phyloP scores from a whole-genome alignment of 331 rosid genomes.

The Quercus lobata region DNA sequence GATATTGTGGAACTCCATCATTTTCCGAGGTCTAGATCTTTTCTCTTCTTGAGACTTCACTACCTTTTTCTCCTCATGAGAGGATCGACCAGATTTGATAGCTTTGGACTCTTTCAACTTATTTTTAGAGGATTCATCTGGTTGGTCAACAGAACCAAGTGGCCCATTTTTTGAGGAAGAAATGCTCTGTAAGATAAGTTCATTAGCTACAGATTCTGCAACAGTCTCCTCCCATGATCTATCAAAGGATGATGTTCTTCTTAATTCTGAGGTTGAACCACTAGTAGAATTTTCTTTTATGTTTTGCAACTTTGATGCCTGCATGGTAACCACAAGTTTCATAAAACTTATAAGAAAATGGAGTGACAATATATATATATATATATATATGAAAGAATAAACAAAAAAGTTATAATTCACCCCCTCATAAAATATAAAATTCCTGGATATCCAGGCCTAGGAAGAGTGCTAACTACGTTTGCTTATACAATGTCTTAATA shows the following conservation, averaged over 20 bases:
- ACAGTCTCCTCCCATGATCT: slow-evolving; percentile 96
- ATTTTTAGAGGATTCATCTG: slow-evolving; percentile 65
- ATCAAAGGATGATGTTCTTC: slow-evolving; percentile 92
- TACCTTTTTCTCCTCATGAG: slow-evolving; percentile 91
- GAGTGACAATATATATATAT: background rate
- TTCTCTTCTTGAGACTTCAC: slow-evolving; percentile 77
- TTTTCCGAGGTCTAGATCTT: slow-evolving; percentile 85
- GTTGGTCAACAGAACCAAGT: slow-evolving; percentile 59
- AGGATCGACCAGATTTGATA: slow-evolving; percentile 73
- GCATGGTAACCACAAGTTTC: slow-evolving; percentile 29
- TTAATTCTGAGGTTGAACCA: slow-evolving; percentile 56
- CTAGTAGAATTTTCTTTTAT: slow-evolving; percentile 31
- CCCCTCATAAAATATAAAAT: background rate
- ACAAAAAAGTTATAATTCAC: background rate
- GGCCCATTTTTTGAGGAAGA: slow-evolving; percentile 57
- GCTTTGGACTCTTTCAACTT: slow-evolving; percentile 82
- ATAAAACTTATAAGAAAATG: slow-evolving; percentile 4
- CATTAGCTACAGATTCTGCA: slow-evolving; percentile 96
- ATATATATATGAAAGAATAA: background rate
- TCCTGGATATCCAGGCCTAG: slow-evolving; percentile 9
- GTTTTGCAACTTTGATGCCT: slow-evolving; percentile 65
- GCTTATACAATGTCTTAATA: slow-evolving; percentile 15
- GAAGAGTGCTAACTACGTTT: background rate
- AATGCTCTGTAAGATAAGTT: slow-evolving; percentile 89
- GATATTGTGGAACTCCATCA: slow-evolving; percentile 98